phyloP scores from a whole-genome alignment of 306 rosid genomes.

The Chamaecrista fasciculata region DNA sequence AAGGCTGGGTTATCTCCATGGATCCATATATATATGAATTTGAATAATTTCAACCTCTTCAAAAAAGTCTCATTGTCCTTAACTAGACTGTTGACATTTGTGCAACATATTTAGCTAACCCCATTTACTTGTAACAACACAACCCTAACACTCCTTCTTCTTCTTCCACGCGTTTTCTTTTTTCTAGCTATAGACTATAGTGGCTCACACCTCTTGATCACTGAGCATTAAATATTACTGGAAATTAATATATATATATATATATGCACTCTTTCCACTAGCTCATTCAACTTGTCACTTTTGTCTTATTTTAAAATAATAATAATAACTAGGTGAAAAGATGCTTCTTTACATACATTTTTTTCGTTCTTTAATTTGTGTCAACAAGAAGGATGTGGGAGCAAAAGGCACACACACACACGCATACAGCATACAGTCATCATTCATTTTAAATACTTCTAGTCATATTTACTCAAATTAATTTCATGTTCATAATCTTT shows the following conservation, averaged over 20 bases:
- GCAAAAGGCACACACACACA: too few species aligned
- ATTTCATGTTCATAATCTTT: background rate
- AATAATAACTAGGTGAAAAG: background rate
- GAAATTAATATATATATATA: too few species aligned
- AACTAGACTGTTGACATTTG: slow-evolving; percentile 9
- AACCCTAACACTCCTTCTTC: background rate
- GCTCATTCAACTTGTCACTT: background rate
- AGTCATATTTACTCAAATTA: background rate
- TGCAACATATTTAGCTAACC: background rate
- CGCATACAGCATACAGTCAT: too few species aligned
- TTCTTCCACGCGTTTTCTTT: too few species aligned
- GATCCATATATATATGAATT: too few species aligned
- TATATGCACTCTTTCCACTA: slow-evolving; percentile 18
- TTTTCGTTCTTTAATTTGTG: too few species aligned
- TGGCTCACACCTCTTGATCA: background rate
- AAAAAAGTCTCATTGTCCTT: background rate
- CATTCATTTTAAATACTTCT: too few species aligned
- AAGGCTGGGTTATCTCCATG: background rate
- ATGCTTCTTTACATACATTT: too few species aligned
- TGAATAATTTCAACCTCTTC: background rate
- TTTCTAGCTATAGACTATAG: too few species aligned
- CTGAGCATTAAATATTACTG: background rate
- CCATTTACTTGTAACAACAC: background rate
- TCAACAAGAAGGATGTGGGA: too few species aligned
- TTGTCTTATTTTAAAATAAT: background rate